Evolutionary conservation across 257 asterid species (phyloP).

Genomic region (Scutellaria baicalensis): DNA sequence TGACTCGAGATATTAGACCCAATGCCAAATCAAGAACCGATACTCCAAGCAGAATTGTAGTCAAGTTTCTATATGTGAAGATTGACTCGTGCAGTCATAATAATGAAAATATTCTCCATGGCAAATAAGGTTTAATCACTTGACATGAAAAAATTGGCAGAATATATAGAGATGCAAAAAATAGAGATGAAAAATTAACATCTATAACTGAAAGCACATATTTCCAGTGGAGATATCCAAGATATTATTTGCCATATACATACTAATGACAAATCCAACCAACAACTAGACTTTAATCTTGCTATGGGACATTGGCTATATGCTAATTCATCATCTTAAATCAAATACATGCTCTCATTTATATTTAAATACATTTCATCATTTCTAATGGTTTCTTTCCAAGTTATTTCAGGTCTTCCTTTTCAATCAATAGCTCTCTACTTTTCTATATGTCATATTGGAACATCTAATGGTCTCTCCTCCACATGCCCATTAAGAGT

Average conservation of each 20-base stretch:
- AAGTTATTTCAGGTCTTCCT: too few relatives aligned
- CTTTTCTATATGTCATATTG: too few relatives aligned
- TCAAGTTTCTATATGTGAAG: neutral
- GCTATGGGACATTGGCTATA: too few relatives aligned
- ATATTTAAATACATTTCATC: too few relatives aligned
- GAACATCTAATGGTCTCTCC: too few relatives aligned
- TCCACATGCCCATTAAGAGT: too few relatives aligned
- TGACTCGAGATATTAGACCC: neutral
- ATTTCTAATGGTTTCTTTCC: too few relatives aligned
- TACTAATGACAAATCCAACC: constrained; percentile 2
- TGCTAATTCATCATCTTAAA: too few relatives aligned
- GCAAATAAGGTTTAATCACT: neutral
- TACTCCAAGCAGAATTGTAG: neutral
- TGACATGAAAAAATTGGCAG: neutral
- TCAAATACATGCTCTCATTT: too few relatives aligned
- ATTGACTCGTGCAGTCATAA: neutral
- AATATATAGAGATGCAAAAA: neutral
- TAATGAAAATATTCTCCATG: neutral
- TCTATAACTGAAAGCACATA: neutral
- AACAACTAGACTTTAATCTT: too few relatives aligned
- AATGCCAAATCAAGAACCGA: neutral
- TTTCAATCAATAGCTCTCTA: too few relatives aligned
- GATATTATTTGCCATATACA: neutral
- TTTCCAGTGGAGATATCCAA: neutral
- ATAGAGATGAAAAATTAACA: neutral